Base-by-base conservation (phyloP, 139 green algal genomes). In the Ostreobium quekettii region DNA sequence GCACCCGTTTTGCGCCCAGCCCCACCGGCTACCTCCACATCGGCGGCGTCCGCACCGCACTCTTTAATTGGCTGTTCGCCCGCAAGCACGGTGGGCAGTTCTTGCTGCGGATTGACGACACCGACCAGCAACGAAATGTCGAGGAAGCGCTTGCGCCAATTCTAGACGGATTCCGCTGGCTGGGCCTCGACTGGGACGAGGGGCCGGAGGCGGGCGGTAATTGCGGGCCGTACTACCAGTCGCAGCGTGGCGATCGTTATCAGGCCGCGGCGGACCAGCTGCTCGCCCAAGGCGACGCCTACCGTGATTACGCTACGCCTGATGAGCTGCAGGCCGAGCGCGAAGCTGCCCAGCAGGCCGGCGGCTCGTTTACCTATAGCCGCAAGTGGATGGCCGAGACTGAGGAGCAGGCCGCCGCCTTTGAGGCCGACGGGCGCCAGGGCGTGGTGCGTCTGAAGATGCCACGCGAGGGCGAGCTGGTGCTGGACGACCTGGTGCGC, bases 41-140 rank as follows among this genome's bases (percentile, higher is more conserved):
- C 53, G 53, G 53, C 53, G 53, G 53, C 53, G 53, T 26, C n/a
- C 8, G 53, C 8, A 63, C 53, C 24, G 53, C 53, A 7, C 53
- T 63, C n/a, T 63, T 63, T 26, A 63, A 63, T 26, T 63, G 53
- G 53, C 53, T 63, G 24, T 63, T 36, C 53, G 53, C 53, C 24
- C 8, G 19, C 24, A 7, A 8, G 53, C 22, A 31, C n/a, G 53
- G 53, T 19, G 53, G 53, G 24, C 28, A 63, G 53, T 36, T 63
- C 24, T 26, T 63, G 53, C 53, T 63, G 53, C 53, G 53, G 24
- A 63, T 63, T 26, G 53, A 63, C 24, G 53, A 63, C 53, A 63
- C 53, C 53, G 53, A 63, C 53, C 53, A 26, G 24, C 8, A 19
- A 7, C 53, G 53, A 22, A 36, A 8, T 8, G 31, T 26, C 24